These are phyloP conservation scores for Corynascus novoguineensis DNA, from an alignment of 495 filamentous ascomycete genomes.

Conservation along the genomic window DNA sequence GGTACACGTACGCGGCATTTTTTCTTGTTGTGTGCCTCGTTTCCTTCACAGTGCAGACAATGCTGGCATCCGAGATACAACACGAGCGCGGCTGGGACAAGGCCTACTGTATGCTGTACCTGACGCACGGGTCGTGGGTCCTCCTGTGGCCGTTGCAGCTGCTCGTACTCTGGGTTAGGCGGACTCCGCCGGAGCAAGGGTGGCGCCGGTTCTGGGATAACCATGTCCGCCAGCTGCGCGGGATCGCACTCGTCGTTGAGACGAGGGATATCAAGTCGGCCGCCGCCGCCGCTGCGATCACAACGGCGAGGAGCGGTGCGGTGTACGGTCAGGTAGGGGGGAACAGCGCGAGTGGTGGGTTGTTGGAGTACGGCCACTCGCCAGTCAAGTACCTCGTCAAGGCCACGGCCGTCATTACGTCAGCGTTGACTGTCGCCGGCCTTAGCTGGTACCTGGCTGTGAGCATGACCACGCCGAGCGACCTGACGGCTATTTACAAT, in stretches of 20 bases:
- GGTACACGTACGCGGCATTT: constrained; percentile 78
- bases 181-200: constrained; percentile 53
- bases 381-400: constrained; percentile 63
- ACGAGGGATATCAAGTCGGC: constrained; percentile 54
- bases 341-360: constrained; percentile 16
- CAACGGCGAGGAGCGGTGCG: too few relatives aligned
- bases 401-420: constrained; percentile 75
- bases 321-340: too few relatives aligned
- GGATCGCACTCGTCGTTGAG: constrained; percentile 83
- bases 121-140: constrained; percentile 91
- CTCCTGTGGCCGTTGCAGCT: constrained; percentile 84
- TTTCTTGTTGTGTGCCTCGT: constrained; percentile 77
- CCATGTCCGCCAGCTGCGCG: constrained; percentile 66
- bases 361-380: constrained; percentile 15
- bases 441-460: constrained; percentile 96
- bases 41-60: constrained; percentile 83
- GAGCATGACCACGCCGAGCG: constrained; percentile 81
- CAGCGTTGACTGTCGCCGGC: constrained; percentile 82
- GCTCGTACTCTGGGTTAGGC: constrained; percentile 61
- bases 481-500: constrained; percentile 97
- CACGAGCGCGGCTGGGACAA: constrained; percentile 87
- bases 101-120: constrained; percentile 96
- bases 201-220: constrained; percentile 86
- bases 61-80: constrained; percentile 90
- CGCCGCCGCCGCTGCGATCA: too few relatives aligned